These are phyloP conservation scores for Sporopachydermia lactativora DNA, from an alignment of 805 yeast species.

Conservation along the genomic window DNA sequence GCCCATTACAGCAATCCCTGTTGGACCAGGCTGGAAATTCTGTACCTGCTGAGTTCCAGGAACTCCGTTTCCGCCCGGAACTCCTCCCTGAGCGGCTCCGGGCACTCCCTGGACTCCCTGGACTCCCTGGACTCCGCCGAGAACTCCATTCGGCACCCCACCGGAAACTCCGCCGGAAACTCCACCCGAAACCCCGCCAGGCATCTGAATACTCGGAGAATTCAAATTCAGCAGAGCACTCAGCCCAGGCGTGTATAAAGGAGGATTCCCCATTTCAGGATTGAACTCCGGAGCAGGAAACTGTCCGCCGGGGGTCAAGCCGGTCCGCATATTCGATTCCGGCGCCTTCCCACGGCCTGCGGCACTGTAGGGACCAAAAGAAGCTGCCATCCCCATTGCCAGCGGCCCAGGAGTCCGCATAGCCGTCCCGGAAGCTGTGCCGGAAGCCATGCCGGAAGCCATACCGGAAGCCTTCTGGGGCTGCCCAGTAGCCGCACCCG, in stretches of 20 bases:
- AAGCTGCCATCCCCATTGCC: too few relatives aligned
- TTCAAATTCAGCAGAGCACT: background rate
- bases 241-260: background rate
- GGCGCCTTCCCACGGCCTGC: constrained; percentile 38
- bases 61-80: too few relatives aligned
- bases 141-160: background rate
- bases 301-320: constrained; percentile 41
- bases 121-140: too few relatives aligned
- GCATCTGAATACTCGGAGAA: background rate
- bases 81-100: background rate
- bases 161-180: too few relatives aligned
- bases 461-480: too few relatives aligned
- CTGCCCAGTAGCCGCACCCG: constrained; percentile 8
- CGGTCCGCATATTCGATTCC: constrained; percentile 58
- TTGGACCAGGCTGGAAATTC: background rate
- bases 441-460: background rate
- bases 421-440: background rate
- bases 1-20: background rate
- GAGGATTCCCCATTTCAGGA: background rate
- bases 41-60: too few relatives aligned
- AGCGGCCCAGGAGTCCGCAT: background rate
- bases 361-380: too few relatives aligned
- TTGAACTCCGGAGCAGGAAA: background rate
- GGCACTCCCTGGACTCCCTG: too few relatives aligned
- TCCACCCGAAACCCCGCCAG: background rate